Percentiles rank a stretch among this genome's conserved stretches.
phyloP scores from a whole-genome alignment of 176 grass and related monocot species.

The Phyllostachys edulis region DNA sequence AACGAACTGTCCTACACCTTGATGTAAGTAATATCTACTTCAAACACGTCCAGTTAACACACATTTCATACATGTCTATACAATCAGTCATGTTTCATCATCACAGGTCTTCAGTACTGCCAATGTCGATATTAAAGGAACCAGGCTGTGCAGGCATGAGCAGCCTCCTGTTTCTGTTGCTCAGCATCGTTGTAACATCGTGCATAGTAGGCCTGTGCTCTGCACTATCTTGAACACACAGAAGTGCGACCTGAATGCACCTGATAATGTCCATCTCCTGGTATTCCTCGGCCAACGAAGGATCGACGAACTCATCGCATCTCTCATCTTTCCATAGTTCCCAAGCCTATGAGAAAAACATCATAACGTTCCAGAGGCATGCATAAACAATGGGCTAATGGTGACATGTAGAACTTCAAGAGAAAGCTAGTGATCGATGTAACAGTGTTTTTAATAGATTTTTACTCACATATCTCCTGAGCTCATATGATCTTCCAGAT shows the following conservation, averaged over 20 bases:
- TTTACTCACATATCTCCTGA: slow-evolving; percentile 30
- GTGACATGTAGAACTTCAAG: not conserved
- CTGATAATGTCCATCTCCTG: slow-evolving; percentile 1
- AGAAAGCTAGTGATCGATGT: not conserved
- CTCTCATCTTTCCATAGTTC: slow-evolving; percentile 8
- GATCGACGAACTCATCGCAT: slow-evolving; percentile 2
- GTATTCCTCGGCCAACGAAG: not conserved
- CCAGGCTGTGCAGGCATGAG: not conserved
- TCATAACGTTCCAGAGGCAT: not conserved
- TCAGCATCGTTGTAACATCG: not conserved
- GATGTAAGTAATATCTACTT: not conserved
- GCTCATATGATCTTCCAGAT: slow-evolving; percentile 23
- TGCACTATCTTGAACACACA: not conserved
- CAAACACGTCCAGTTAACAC: not conserved
- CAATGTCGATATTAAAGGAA: not conserved
- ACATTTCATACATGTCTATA: not conserved
- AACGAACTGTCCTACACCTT: not conserved
- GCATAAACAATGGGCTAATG: not conserved
- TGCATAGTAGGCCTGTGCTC: slow-evolving; percentile 18
- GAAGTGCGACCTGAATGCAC: slow-evolving; percentile 9
- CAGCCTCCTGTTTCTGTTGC: not conserved
- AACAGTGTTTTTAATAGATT: not conserved
- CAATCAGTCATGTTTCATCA: not conserved
- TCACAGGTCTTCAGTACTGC: not conserved
- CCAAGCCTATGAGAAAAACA: slow-evolving; percentile 1